Conservation (phyloP, 805 yeast genomes). For the Ogataea naganishii region DNA sequence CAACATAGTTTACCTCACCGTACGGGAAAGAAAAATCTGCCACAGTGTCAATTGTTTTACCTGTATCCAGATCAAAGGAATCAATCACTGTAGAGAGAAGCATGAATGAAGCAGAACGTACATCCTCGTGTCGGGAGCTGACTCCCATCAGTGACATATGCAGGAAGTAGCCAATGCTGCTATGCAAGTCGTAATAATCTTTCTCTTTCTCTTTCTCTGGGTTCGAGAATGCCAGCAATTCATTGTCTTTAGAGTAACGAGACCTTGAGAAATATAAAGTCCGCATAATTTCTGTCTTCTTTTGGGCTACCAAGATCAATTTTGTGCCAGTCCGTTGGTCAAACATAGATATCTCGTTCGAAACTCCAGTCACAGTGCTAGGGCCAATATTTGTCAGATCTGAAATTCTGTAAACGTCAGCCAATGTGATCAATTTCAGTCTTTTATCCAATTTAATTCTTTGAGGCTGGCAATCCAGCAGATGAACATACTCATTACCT, state of each 20-base stretch:
- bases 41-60: constrained; percentile 44
- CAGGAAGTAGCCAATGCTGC: constrained; percentile 45
- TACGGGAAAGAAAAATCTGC: constrained; percentile 60
- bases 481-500: constrained; percentile 62
- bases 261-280: constrained; percentile 61
- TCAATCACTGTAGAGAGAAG: constrained; percentile 54
- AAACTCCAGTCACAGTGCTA: constrained; percentile 34
- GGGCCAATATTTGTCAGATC: constrained; percentile 31
- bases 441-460: constrained; percentile 28
- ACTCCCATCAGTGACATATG: constrained; percentile 63
- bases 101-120: constrained; percentile 55
- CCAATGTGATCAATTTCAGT: constrained; percentile 26
- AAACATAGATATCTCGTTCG: constrained; percentile 40
- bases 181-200: constrained; percentile 27
- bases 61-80: constrained; percentile 52
- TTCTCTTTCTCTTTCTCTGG: constrained; percentile 17
- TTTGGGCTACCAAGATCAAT: constrained; percentile 37
- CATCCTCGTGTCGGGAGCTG: constrained; percentile 46
- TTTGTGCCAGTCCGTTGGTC: constrained; percentile 24
- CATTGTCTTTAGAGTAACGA: constrained; percentile 21
- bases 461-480: constrained; percentile 35
- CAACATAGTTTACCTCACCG: constrained; percentile 54
- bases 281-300: constrained; percentile 58
- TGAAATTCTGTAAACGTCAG: constrained; percentile 34
- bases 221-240: not conserved